Base-by-base conservation (phyloP, 257 asterid genomes). In the Fraxinus americana region DNA sequence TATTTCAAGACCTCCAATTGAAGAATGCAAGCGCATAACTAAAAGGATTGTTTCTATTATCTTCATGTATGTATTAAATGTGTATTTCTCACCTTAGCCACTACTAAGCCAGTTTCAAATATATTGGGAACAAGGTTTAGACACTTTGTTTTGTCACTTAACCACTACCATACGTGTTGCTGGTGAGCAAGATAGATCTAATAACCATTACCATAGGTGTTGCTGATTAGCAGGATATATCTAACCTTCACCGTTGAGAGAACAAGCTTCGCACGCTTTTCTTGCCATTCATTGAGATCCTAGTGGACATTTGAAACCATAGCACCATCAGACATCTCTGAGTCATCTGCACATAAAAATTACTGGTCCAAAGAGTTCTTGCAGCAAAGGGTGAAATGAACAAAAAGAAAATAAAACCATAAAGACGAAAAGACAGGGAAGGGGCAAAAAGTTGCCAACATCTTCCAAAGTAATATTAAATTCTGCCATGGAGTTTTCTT, bases 211-310 rank as follows among this genome's bases (percentile, higher is more conserved):
- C 74, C 34, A 10, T 7, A 43, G 21, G 14, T 52, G 67, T 11
- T 50, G 13, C 66, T 38, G 19, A 48, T 66, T 25, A 48, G 54
- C 70, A 79, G 45, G 45, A 76, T 36, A 52, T 27, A 30, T 65
- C 90, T 75, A 72, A 95, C 99, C 97, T 91, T 91, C 76, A 95
- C 97, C 29, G 94, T 86, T 74, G 86, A 81, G 63, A 93, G 94
- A 75, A 93, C 98, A 88, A 95, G 88, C 80, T 93, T 95, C 34
- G 99, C 99, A 82, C 91, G 98, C 79, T 16, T 91, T 86, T 86
- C 99, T 88, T 95, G 97, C 93, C 94, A 95, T 85, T 90, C 92
- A 41, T 95, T 90, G 75, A 95, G 98, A 87, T 95, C 98, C 87
- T 89, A 97, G 73, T 90, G 89, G 71, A 95, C 87, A 85, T 93